Percentiles rank a stretch among this genome's conserved stretches.
Evolutionary conservation across 192 early-diverging fungal genomes (phyloP).

Genomic region (Umbelopsis vinacea): DNA sequence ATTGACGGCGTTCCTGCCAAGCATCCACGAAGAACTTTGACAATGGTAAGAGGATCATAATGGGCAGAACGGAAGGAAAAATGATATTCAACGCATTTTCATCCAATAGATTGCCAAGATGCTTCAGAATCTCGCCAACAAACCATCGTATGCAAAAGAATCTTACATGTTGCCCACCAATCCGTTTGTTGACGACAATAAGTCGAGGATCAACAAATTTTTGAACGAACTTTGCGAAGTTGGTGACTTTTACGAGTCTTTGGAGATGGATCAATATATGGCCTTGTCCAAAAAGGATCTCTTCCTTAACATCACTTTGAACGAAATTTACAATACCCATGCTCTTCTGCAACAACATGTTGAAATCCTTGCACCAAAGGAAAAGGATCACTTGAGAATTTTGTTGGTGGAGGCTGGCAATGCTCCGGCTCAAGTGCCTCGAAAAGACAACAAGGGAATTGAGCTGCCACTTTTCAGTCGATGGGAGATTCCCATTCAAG

Average conservation of each 20-base stretch:
- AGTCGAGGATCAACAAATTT: conserved; percentile 80
- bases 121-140: conserved; percentile 94
- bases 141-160: conserved; percentile 89
- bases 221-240: conserved; percentile 91
- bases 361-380: conserved; percentile 73
- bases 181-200: conserved; percentile 87
- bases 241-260: conserved; percentile 90
- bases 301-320: conserved; percentile 83
- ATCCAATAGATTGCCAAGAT: conserved; percentile 77
- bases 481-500: conserved; percentile 79
- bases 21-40: conserved; percentile 82
- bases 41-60: conserved; percentile 56
- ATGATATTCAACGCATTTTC: not conserved
- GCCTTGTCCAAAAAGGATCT: conserved; percentile 91
- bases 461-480: conserved; percentile 72
- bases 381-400: conserved; percentile 77
- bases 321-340: conserved; percentile 94
- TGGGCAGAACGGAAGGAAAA: not conserved
- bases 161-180: conserved; percentile 86
- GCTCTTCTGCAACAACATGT: conserved; percentile 78
- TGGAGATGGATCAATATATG: conserved; percentile 98
- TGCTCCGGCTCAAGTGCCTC: conserved; percentile 68
- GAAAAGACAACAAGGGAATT: conserved; percentile 74
- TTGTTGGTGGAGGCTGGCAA: conserved; percentile 77
- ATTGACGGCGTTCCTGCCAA: conserved; percentile 76